Base-by-base conservation (phyloP, 371 early-diverging fungal genomes). In the Lichtheimia hyalospora region DNA sequence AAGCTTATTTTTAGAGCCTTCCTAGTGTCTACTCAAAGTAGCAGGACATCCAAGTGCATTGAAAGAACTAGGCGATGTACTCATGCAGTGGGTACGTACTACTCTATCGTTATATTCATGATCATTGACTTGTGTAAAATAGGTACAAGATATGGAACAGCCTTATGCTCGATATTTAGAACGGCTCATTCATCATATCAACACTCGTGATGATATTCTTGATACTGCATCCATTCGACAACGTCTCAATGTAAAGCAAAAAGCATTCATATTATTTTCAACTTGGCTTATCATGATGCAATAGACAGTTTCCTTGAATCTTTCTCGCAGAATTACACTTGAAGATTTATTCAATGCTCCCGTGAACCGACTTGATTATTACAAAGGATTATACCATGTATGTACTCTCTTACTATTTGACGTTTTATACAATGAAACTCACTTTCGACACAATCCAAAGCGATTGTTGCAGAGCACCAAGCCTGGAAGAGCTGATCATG, bases 81-180 rank as follows among this genome's bases (percentile, higher is more conserved):
- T 83, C 15, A 73, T 81, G 76, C 67, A 69, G 52, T 83, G 83
- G 83, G 81, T 77, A 79, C 66, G 16, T 14, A 10, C 3, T 20
- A 40, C 4, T 25, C 50, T 39, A 43, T 50, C 40, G 23, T 51
- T 52, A 39, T n/a, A 46, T 41, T 23, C 21, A 28, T n/a, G n/a
- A n/a, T 53, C 34, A 10, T 10, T 8, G 6, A 10, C 10, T 34
- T 8, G 10, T 34, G 34, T 34, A 8, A 8, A 52, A 34, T 61
- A 81, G 79, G 62, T 79, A 5, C 60, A 81, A 59, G 81, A 81
- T 58, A 70, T 83, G 67, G 81, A 81, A 63, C 66, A 60, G 3
- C 76, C 83, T n/a, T 83, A 83, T 59, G 68, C 77, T 5, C 75
- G 75, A 25, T 83, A 71, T 70, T 68, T 61, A 50, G 63, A 72